Conservation (phyloP, 148 eudicot genomes). For the Heliosperma pusillum region DNA sequence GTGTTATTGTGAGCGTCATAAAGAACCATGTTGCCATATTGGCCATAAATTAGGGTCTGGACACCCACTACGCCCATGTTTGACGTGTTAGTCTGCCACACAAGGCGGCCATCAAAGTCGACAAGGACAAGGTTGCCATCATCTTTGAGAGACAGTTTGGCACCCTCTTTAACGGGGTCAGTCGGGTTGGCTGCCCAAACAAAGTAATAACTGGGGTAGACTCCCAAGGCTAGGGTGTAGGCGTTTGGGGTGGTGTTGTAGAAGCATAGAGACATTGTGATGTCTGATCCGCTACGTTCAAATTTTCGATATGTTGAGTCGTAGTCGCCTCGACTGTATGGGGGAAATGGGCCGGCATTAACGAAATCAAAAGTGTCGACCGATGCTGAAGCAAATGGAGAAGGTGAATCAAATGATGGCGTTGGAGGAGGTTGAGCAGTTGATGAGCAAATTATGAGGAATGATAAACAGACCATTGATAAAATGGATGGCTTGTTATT, state of each 20-base stretch:
- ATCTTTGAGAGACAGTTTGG: slow-evolving; percentile 22
- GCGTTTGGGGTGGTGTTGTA: slow-evolving; percentile 41
- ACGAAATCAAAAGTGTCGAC: slow-evolving; percentile 3
- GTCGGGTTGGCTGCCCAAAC: slow-evolving; percentile 41
- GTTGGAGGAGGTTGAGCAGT: slow-evolving; percentile 4
- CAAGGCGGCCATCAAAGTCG: slow-evolving; percentile 32
- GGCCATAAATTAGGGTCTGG: slow-evolving; percentile 10
- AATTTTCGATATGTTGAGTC: slow-evolving; percentile 6
- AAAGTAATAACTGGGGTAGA: slow-evolving; percentile 21
- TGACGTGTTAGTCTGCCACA: slow-evolving; percentile 33
- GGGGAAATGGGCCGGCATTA: not conserved
- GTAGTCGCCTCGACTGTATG: not conserved
- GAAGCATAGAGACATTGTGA: slow-evolving; percentile 21
- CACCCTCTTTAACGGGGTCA: slow-evolving; percentile 32
- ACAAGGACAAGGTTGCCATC: slow-evolving; percentile 32
- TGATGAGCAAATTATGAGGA: not conserved
- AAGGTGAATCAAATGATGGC: not conserved
- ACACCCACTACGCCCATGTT: slow-evolving; percentile 31
- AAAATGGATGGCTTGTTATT: not conserved
- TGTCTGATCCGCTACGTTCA: not conserved
- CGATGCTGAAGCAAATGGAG: not conserved
- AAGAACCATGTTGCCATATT: slow-evolving; percentile 32
- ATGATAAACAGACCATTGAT: not conserved
- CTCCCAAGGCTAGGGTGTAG: slow-evolving; percentile 29
- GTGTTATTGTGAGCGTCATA: slow-evolving; percentile 18